phyloP scores from a whole-genome alignment of 345 rosid genomes.

The Aquilaria malaccensis region DNA sequence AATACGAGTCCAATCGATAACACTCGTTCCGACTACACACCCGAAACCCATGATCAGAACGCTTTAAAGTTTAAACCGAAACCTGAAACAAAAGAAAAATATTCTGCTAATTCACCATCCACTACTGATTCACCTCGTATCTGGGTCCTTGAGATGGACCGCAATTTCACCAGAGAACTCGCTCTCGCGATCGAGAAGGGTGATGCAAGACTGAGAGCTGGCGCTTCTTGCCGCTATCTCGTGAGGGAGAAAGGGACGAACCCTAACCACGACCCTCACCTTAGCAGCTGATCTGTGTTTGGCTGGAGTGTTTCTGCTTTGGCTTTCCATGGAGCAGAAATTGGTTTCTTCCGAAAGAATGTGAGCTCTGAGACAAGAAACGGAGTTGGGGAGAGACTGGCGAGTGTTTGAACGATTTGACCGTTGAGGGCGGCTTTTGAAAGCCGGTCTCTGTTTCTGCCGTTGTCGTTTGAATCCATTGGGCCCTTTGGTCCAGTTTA shows the following conservation, averaged over 20 bases:
- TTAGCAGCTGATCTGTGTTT: conserved; percentile 22
- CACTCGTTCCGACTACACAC: conserved; percentile 58
- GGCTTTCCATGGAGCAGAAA: conserved; percentile 18
- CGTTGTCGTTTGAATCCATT: too few relatives aligned
- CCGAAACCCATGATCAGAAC: conserved; percentile 8
- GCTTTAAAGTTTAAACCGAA: background rate
- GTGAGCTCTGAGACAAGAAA: background rate
- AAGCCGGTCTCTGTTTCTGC: too few relatives aligned
- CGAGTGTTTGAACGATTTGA: conserved; percentile 17
- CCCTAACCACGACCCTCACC: conserved; percentile 60
- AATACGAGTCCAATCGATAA: conserved; percentile 76
- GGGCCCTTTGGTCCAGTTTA: too few relatives aligned
- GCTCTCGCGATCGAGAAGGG: conserved; percentile 30
- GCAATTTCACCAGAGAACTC: conserved; percentile 40
- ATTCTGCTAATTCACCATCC: background rate
- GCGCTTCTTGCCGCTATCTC: conserved; percentile 35
- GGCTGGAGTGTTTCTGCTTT: conserved; percentile 13
- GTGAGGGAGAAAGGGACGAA: conserved; percentile 63
- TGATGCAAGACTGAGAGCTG: conserved; percentile 32
- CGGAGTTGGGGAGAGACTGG: background rate
- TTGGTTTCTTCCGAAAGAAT: background rate
- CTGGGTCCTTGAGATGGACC: conserved; percentile 61
- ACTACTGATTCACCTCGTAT: conserved; percentile 40
- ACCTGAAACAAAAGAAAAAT: background rate
- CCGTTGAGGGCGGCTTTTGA: conserved; percentile 16